Evolutionary conservation across 2,329 filamentous ascomycete species (phyloP).

Genomic region (Gnomoniopsis sp.): DNA sequence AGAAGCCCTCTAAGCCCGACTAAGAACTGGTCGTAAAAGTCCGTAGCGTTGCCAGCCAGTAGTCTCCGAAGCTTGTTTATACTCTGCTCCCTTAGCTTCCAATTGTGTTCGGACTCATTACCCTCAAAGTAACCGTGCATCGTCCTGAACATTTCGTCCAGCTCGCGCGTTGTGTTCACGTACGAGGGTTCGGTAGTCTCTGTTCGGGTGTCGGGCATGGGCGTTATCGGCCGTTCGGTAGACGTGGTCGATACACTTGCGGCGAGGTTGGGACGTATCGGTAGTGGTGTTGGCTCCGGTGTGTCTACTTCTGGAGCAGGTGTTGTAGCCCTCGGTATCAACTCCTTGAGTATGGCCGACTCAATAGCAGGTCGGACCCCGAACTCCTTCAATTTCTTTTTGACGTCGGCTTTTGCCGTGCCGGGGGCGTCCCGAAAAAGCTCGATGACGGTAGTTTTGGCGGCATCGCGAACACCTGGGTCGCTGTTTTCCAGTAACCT

Average conservation of each 20-base stretch:
- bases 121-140: constrained; percentile 85
- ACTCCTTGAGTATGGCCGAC: constrained; percentile 72
- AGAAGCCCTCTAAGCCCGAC: constrained; percentile 68
- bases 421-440: constrained; percentile 81
- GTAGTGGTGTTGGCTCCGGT: constrained; percentile 28
- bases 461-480: constrained; percentile 78
- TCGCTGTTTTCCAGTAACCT: constrained; percentile 88
- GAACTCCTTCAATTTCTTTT: constrained; percentile 78
- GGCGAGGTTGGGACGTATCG: constrained; percentile 40
- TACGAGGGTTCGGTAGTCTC: constrained; percentile 77
- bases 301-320: constrained; percentile 6
- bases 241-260: constrained; percentile 54
- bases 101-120: constrained; percentile 86
- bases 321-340: constrained; percentile 48
- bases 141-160: constrained; percentile 82
- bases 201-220: constrained; percentile 59
- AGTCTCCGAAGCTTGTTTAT: constrained; percentile 73
- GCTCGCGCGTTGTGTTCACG: constrained; percentile 77
- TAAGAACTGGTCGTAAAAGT: constrained; percentile 71
- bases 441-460: constrained; percentile 80
- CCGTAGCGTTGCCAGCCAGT: constrained; percentile 77
- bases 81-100: constrained; percentile 81
- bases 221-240: constrained; percentile 56
- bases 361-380: constrained; percentile 86
- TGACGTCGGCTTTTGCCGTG: constrained; percentile 82